Evolutionary conservation across 345 rosid genomes (phyloP), one percentile per base, ranked within the genome.

Genomic region (Carallia brachiata): DNA sequence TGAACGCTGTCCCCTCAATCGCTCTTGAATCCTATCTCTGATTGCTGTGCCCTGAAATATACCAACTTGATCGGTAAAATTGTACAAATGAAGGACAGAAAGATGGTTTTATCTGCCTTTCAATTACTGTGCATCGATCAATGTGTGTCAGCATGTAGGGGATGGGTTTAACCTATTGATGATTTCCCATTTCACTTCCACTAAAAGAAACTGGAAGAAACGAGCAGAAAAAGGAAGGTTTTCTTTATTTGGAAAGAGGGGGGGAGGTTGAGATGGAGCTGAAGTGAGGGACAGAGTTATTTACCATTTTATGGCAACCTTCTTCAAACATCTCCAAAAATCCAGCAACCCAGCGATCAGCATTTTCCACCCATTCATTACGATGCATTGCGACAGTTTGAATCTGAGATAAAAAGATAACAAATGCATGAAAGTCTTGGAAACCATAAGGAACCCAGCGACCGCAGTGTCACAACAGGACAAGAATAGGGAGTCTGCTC

Each of bases 301-400:
- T 19, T 6, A 84, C 92, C 92, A 88, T 85, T 81, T 88, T 85
- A 72, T 88, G 92, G 73, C 86, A 87, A 23, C 86, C 80, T 78
- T 87, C 89, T 80, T 87, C 86, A 56, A 87, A 87, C 89, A 87
- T 88, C 70, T 88, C 92, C 12, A 88, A 89, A 73, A 84, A 88
- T 53, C 92, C 92, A 69, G 84, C 89, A 37, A 88, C 92, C 82
- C 84, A 77, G 34, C 84, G 75, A 71, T 88, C 89, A 40, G 89
- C 88, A 64, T 85, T 88, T 70, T 85, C 89, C 55, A 85, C 87
- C 89, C 92, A 88, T 12, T 78, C 82, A 28, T 87, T 81, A 39
- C 76, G 85, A 65, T 84, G 88, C 76, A 84, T 89, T 17, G 88
- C 89, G n/a, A 78, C 94, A 15, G 74, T 80, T 80, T 87, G 91